Percentiles rank a stretch among this genome's conserved stretches.
These are phyloP conservation scores for Leccinum angustisporum DNA, from an alignment of 1,284 basidiomycete genomes.

Conservation along the genomic window DNA sequence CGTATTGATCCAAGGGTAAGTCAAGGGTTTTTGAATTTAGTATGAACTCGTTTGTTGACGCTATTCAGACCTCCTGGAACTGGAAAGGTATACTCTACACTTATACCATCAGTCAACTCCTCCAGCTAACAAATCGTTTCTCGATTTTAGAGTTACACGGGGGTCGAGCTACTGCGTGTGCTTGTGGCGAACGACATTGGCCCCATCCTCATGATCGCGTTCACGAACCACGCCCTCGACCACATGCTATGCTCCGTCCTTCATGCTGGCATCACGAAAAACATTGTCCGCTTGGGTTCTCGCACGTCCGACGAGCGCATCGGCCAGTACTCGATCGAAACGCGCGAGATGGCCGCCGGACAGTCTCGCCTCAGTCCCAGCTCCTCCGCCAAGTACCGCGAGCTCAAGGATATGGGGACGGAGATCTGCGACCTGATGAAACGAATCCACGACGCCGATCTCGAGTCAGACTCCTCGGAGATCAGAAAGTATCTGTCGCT, in stretches of 20 bases:
- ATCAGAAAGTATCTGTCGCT: conserved; percentile 42
- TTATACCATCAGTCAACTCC: not conserved
- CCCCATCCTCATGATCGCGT: conserved; percentile 68
- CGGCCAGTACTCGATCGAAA: conserved; percentile 55
- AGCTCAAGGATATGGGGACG: conserved; percentile 46
- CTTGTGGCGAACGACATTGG: conserved; percentile 50
- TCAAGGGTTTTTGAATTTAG: not conserved
- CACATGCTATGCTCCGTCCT: conserved; percentile 63
- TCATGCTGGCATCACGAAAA: conserved; percentile 57
- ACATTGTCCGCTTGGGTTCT: conserved; percentile 64
- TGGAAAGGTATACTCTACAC: conserved; percentile 52
- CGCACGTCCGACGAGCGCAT: conserved; percentile 60
- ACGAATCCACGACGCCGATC: conserved; percentile 36
- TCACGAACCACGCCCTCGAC: conserved; percentile 76
- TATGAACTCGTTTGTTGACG: conserved; percentile 1
- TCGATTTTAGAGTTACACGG: conserved; percentile 55
- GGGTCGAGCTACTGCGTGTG: conserved; percentile 63
- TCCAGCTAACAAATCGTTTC: not conserved
- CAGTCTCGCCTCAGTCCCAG: conserved; percentile 42
- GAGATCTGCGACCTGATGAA: conserved; percentile 48
- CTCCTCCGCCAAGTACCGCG: conserved; percentile 35
- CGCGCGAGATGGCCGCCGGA: conserved; percentile 46
- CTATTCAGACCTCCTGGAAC: conserved; percentile 66
- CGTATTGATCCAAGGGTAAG: conserved; percentile 69
- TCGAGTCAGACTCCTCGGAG: conserved; percentile 38